Base-by-base conservation (phyloP, 805 yeast genomes). In the Candida ulmi region DNA sequence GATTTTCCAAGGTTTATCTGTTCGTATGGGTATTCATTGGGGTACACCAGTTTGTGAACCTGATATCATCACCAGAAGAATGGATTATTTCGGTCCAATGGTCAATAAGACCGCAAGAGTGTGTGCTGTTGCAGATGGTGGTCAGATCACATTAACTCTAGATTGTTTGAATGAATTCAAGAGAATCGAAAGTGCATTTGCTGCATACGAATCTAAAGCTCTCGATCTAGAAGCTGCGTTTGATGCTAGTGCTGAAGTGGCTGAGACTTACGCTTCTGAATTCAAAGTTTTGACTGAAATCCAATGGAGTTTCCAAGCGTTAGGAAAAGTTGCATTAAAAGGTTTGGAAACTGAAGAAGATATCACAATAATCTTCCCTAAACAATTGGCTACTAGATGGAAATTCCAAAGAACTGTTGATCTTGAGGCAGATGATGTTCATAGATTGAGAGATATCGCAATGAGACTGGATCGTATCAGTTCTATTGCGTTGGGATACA, bases 11-110 rank as follows among this genome's bases (percentile, higher is more conserved):
- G 99, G 99, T 2, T 65, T 93, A 33, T 84, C 95, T 1, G 99
- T 93, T 9, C 76, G 99, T 56, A 93, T 93, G 98, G 99, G 99
- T 44, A 76, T 88, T 31, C 98, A 93, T 61, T 93, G 98, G 95
- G 99, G 99, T 46, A 72, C 83, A 1, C 98, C 99, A 0, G 97
- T 91, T 31, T 87, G 95, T 54, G 99, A 93, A 60, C 76, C 83
- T 8, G 99, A 93, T 66, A 83, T 91, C 43, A 90, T 90, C 39
- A 93, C 99, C 0, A 78, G 88, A 50, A 79, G 99, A 67, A 93
- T 93, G 99, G 99, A 93, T 64, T 93, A 93, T 62, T 84, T 93
- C 52, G 99, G 99, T 0, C 99, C 99, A 0, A 90, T 93, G 88
- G 99, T 93, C 25, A 93, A 93, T 55, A 73, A 96, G 37, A 87